A percentile compares a stretch with the other conserved stretches of the same genome.
Conservation (phyloP, 2,329 filamentous ascomycete species). For the Aspergillus quadricinctus region DNA sequence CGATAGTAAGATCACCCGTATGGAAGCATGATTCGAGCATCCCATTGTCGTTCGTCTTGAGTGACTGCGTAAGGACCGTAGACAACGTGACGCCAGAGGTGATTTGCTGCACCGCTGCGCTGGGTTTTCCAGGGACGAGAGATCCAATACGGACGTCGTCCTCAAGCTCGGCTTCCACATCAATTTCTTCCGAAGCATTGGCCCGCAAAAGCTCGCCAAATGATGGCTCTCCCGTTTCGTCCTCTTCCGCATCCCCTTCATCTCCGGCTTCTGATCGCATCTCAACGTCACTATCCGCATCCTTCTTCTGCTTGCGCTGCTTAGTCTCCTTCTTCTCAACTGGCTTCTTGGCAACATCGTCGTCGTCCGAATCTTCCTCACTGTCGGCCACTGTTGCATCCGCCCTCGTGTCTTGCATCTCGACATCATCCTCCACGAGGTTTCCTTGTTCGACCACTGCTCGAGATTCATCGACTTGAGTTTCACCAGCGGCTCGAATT, state of each 20-base stretch:
- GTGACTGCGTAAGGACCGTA: conserved; percentile 87
- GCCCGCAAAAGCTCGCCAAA: conserved; percentile 82
- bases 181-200: conserved; percentile 66
- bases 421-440: conserved; percentile 42
- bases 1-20: conserved; percentile 68
- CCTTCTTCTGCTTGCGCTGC: conserved; percentile 12
- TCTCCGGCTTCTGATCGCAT: conserved; percentile 33
- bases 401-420: conserved; percentile 38
- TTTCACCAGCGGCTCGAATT: conserved; percentile 47
- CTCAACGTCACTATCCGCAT: conserved; percentile 20
- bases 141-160: conserved; percentile 39
- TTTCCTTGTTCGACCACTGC: conserved; percentile 50
- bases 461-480: conserved; percentile 55
- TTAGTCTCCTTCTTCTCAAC: conserved; percentile 14
- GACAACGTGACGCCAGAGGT: conserved; percentile 77
- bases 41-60: conserved; percentile 84
- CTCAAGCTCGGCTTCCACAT: conserved; percentile 58
- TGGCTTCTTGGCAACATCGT: conserved; percentile 15
- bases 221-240: conserved; percentile 56
- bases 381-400: conserved; percentile 28
- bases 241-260: conserved; percentile 34
- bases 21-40: conserved; percentile 91
- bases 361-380: conserved; percentile 19
- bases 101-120: conserved; percentile 48
- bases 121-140: conserved; percentile 43